These are phyloP conservation scores for Penicillium aurantiogriseum DNA, from an alignment of 2,329 filamentous ascomycete genomes.

Conservation along the genomic window DNA sequence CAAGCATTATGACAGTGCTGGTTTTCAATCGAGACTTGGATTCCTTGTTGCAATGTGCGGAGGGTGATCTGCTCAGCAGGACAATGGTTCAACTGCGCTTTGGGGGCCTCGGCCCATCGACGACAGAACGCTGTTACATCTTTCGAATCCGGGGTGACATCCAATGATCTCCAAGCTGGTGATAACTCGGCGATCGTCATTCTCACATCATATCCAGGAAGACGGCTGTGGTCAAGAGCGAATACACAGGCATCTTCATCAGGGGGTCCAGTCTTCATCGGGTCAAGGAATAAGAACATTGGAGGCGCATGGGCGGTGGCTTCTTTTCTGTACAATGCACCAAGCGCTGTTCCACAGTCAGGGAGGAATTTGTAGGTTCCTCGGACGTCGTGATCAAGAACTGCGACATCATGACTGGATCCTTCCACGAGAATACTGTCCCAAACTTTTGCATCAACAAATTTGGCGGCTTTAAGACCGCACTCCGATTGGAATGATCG, in stretches of 20 bases:
- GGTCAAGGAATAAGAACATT: constrained; percentile 60
- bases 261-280: constrained; percentile 48
- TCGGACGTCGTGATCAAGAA: constrained; percentile 41
- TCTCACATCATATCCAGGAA: constrained; percentile 50
- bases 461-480: constrained; percentile 41
- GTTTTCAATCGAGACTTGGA: constrained; percentile 14
- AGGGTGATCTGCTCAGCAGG: constrained; percentile 21
- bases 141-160: constrained; percentile 15
- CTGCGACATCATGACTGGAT: constrained; percentile 25
- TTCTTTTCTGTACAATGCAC: constrained; percentile 53
- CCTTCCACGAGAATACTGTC: constrained; percentile 43
- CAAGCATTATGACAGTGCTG: constrained; percentile 33
- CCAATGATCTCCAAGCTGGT: constrained; percentile 45
- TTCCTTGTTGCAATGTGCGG: constrained; percentile 18
- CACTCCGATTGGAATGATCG: constrained; percentile 42
- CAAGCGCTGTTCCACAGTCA: constrained; percentile 58
- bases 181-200: constrained; percentile 48
- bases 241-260: constrained; percentile 58
- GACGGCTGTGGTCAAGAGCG: constrained; percentile 47
- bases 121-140: constrained; percentile 32
- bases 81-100: constrained; percentile 23
- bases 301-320: constrained; percentile 18
- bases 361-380: constrained; percentile 54
- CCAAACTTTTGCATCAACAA: constrained; percentile 46
- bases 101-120: constrained; percentile 26